Conservation (phyloP, 2,329 filamentous ascomycete species). For the Ceratocystis albifundus region DNA sequence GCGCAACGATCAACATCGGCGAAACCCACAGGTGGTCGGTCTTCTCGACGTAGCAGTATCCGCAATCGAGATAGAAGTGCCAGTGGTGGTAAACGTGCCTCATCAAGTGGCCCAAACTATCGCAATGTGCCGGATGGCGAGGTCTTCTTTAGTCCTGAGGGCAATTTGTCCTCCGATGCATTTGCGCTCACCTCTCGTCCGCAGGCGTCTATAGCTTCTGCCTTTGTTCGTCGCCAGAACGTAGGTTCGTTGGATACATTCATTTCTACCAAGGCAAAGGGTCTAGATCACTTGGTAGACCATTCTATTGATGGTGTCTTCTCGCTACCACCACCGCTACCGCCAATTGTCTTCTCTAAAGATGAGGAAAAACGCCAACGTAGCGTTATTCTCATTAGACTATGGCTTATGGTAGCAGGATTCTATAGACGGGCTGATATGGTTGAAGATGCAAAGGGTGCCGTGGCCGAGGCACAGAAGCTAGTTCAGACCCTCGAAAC, state of each 20-base stretch:
- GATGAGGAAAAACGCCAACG: slow-evolving; percentile 42
- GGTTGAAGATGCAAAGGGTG: slow-evolving; percentile 66
- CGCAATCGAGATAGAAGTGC: slow-evolving; percentile 27
- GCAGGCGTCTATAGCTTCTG: slow-evolving; percentile 33
- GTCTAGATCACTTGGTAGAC: slow-evolving; percentile 33
- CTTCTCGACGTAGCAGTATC: slow-evolving; percentile 23
- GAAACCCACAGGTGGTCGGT: slow-evolving; percentile 11
- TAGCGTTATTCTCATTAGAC: slow-evolving; percentile 51
- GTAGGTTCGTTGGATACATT: slow-evolving; percentile 38
- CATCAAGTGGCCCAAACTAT: slow-evolving; percentile 36
- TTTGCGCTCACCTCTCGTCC: slow-evolving; percentile 36
- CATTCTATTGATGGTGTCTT: slow-evolving; percentile 34
- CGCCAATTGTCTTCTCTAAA: slow-evolving; percentile 44
- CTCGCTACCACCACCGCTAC: slow-evolving; percentile 38
- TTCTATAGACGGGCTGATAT: slow-evolving; percentile 76
- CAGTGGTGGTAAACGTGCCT: slow-evolving; percentile 33
- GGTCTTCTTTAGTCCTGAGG: slow-evolving; percentile 39
- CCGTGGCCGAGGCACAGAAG: slow-evolving; percentile 69
- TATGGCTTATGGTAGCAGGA: slow-evolving; percentile 83
- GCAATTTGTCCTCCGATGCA: slow-evolving; percentile 36
- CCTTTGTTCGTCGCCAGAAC: slow-evolving; percentile 36
- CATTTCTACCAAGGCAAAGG: slow-evolving; percentile 33
- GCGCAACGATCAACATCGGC: slow-evolving; percentile 12
- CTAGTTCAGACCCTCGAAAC: slow-evolving; percentile 60
- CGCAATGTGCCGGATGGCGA: slow-evolving; percentile 41